A percentile compares a stretch with the other conserved stretches of the same genome.
phyloP scores from a whole-genome alignment of 2,329 filamentous ascomycete genomes.

The Fusarium sp. region DNA sequence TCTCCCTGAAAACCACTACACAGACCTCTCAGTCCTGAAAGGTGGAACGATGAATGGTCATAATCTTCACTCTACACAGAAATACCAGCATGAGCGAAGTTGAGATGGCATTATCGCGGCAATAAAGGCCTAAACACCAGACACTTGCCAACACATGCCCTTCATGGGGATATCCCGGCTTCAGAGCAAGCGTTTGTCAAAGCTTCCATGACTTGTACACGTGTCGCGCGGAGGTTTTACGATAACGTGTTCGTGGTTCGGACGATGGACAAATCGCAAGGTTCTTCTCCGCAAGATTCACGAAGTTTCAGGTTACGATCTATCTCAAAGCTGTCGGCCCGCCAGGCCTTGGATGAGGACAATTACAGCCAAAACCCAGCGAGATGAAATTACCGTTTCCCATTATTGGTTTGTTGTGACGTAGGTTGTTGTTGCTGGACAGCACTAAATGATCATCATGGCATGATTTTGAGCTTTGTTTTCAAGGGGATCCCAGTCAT shows the following conservation, averaged over 20 bases:
- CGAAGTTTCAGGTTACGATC: slow-evolving; percentile 31
- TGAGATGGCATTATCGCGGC: slow-evolving; percentile 5
- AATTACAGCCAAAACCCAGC: slow-evolving; percentile 25
- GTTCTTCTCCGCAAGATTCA: slow-evolving; percentile 39
- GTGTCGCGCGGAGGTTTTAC: slow-evolving; percentile 36
- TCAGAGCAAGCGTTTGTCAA: slow-evolving; percentile 18
- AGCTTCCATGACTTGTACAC: slow-evolving; percentile 36
- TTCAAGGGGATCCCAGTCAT: slow-evolving; percentile 28
- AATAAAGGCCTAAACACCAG: slow-evolving; percentile 18
- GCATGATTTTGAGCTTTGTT: slow-evolving; percentile 40
- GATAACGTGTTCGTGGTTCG: slow-evolving; percentile 10
- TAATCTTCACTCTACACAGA: background rate
- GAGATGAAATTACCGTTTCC: slow-evolving; percentile 30
- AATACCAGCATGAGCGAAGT: background rate
- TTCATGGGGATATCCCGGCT: slow-evolving; percentile 40
- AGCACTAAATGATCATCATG: slow-evolving; percentile 34
- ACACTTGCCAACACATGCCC: slow-evolving; percentile 14
- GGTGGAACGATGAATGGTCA: background rate
- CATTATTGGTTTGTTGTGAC: slow-evolving; percentile 20
- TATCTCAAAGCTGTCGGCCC: slow-evolving; percentile 40
- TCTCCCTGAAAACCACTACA: slow-evolving; percentile 11
- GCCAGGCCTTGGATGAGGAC: slow-evolving; percentile 29
- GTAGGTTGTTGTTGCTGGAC: slow-evolving; percentile 8
- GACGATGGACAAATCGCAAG: slow-evolving; percentile 17
- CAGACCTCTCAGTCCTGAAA: background rate